A percentile compares a stretch with the other conserved stretches of the same genome.
Conservation (phyloP, 2,329 filamentous ascomycete species). For the Pyrenochaeta sp. region DNA sequence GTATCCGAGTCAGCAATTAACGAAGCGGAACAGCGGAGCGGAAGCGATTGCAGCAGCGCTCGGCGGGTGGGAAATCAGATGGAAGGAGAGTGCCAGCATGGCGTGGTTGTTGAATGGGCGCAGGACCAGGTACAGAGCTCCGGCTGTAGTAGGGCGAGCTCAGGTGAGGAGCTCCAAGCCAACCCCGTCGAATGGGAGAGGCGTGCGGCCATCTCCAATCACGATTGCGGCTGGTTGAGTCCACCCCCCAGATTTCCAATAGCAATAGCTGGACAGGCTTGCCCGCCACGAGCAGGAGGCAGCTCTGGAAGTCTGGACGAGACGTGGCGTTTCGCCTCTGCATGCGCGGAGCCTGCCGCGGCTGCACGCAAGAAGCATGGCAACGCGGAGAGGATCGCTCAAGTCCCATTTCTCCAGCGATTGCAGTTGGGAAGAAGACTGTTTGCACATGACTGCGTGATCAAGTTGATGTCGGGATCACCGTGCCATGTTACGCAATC, state of each 20-base stretch:
- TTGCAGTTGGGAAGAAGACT: background rate
- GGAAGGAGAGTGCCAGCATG: conserved; percentile 15
- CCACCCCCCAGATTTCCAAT: conserved; percentile 27
- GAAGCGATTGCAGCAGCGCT: conserved; percentile 9
- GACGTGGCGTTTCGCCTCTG: conserved; percentile 31
- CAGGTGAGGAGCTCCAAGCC: conserved; percentile 32
- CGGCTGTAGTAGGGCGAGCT: conserved; percentile 20
- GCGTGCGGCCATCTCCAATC: conserved; percentile 39
- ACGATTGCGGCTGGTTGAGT: conserved; percentile 22
- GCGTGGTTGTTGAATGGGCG: conserved; percentile 8
- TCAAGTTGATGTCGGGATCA: too few relatives aligned
- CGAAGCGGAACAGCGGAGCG: conserved; percentile 20
- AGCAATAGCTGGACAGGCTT: conserved; percentile 21
- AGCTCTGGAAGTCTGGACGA: conserved; percentile 19
- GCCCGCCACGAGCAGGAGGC: conserved; percentile 22
- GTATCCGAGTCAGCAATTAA: conserved; percentile 30
- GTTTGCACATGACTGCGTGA: background rate
- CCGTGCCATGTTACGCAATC: too few relatives aligned
- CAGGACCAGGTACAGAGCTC: conserved; percentile 7
- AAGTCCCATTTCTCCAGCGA: background rate
- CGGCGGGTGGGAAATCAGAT: conserved; percentile 7
- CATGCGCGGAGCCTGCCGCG: conserved; percentile 28
- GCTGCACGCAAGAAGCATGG: conserved; percentile 13
- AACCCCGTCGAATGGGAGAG: conserved; percentile 18
- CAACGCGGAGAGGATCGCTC: conserved; percentile 10